These are phyloP conservation scores for Cairneyella variabilis DNA, from an alignment of 495 filamentous ascomycete genomes.

Conservation along the genomic window DNA sequence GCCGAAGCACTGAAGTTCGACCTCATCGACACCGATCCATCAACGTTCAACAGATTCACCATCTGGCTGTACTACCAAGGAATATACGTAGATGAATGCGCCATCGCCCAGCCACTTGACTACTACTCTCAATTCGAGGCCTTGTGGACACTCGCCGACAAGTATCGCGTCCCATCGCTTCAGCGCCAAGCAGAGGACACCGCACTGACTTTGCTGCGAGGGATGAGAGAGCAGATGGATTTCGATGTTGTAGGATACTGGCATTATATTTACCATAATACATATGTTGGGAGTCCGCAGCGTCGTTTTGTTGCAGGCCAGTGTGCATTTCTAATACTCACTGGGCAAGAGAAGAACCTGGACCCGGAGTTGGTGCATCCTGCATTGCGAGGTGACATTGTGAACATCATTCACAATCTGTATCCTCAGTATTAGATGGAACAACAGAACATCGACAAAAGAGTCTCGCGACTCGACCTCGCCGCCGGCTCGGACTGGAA, in stretches of 20 bases:
- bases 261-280: constrained; percentile 1
- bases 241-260: constrained; percentile 3
- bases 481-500: background rate
- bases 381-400: background rate
- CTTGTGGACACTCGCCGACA: background rate
- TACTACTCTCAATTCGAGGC: constrained; percentile 1
- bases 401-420: constrained; percentile 2
- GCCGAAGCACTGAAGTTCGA: constrained; percentile 7
- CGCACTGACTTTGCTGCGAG: background rate
- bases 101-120: background rate
- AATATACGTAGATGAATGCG: constrained; percentile 7
- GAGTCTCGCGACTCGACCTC: too few relatives aligned
- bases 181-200: background rate
- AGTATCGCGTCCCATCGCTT: background rate
- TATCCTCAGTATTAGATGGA: background rate
- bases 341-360: background rate
- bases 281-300: background rate
- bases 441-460: background rate
- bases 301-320: background rate
- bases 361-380: background rate
- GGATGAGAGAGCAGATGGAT: background rate
- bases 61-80: constrained; percentile 6
- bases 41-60: constrained; percentile 3
- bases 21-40: constrained; percentile 2
- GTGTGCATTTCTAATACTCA: background rate